Evolutionary conservation across 306 rosid genomes (phyloP), one percentile per base, ranked within the genome.

Genomic region (Vicia villosa): DNA sequence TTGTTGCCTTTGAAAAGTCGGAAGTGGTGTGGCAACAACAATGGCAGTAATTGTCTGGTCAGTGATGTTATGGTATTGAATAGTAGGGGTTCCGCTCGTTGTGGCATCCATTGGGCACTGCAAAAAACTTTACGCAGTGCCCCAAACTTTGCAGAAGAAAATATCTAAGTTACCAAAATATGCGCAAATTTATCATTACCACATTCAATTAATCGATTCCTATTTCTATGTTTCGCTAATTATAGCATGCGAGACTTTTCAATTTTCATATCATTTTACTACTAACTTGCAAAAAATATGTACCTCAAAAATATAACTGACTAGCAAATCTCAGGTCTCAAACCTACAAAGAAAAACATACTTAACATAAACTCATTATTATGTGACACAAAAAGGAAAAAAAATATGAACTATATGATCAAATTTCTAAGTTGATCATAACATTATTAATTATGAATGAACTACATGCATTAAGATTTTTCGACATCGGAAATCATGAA

Each of bases 21-120:
- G 87, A 30, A 83, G 77, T 55, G 88, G 70, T 65, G 82, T 28
- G 79, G 90, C 68, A 78, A 80, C 87, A 71, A 85, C 87, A 72
- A 86, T 90, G 49, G 94, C 75, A 70, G 87, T 80, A 69, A 88
- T 80, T 78, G 96, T 82, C 71, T 94, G 96, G 73, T 92, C 98
- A 75, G 92, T 81, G 68, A 92, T 88, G 88, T 84, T 88, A 85
- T 82, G 91, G 83, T 83, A 90, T 82, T 92, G 94, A 51, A 94
- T 77, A 22, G 92, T 73, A 43, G 94, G 90, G 83, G 91, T 88
- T 81, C 96, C 91, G 72, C 97, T 85, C 2, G 97, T 83, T 55
- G 98, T 85, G 78, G 96, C 97, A 47, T 94, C 98, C 97, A 94
- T 93, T 93, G 91, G 96, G 97, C 97, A 90, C 96, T 90, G 96